Evolutionary conservation across 495 filamentous ascomycete species (phyloP).

Genomic region (Penicillium egyptiacum): DNA sequence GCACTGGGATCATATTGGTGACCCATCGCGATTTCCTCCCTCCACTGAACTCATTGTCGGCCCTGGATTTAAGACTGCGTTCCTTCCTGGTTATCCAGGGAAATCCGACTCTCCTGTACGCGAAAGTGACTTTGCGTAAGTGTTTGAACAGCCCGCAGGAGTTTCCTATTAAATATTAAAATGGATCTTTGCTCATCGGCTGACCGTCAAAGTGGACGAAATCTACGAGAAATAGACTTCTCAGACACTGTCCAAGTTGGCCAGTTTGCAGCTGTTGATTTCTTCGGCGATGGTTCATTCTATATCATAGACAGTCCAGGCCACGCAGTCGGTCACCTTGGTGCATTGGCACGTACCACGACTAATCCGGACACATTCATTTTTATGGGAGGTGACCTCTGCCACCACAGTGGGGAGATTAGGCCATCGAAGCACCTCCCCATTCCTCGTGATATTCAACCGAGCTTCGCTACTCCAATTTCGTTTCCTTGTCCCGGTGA

Average conservation of each 20-base stretch:
- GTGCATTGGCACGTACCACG: slow-evolving; percentile 40
- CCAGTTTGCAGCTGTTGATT: slow-evolving; percentile 51
- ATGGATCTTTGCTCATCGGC: background rate
- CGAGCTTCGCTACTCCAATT: background rate
- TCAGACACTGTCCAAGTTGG: slow-evolving; percentile 31
- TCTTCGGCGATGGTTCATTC: slow-evolving; percentile 46
- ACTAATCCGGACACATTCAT: slow-evolving; percentile 28
- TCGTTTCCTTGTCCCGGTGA: slow-evolving; percentile 9
- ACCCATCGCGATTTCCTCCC: slow-evolving; percentile 51
- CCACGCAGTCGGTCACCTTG: slow-evolving; percentile 43
- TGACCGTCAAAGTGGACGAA: slow-evolving; percentile 14
- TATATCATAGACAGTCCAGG: slow-evolving; percentile 45
- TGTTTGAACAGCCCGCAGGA: slow-evolving; percentile 14
- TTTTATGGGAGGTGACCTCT: slow-evolving; percentile 54
- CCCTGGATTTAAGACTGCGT: slow-evolving; percentile 49
- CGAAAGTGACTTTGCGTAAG: slow-evolving; percentile 45
- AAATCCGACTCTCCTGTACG: slow-evolving; percentile 39
- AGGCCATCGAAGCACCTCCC: slow-evolving; percentile 40
- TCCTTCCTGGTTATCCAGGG: slow-evolving; percentile 53
- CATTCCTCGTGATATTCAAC: slow-evolving; percentile 2
- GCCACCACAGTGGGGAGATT: slow-evolving; percentile 55
- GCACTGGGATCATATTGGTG: slow-evolving; percentile 63
- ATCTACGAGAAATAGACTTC: slow-evolving; percentile 54
- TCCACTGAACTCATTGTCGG: slow-evolving; percentile 56
- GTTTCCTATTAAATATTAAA: too few relatives aligned